Evolutionary conservation across 2,329 filamentous ascomycete genomes (phyloP).

Genomic region (Alternaria solani): DNA sequence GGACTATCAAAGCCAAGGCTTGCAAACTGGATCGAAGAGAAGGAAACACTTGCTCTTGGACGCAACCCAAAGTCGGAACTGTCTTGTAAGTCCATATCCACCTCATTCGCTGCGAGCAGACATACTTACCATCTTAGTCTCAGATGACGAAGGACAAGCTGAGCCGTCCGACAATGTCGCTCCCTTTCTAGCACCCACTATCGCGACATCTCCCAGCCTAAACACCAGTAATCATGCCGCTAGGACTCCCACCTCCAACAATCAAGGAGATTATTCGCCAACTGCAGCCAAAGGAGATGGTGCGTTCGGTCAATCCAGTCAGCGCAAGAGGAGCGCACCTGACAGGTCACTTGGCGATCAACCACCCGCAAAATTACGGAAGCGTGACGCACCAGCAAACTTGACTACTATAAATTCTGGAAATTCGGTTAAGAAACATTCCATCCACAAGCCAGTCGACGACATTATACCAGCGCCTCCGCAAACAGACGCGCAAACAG

Average conservation of each 20-base stretch:
- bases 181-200: not conserved
- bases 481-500: slow-evolving; percentile 16
- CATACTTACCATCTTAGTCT: not conserved
- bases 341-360: not conserved
- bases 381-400: slow-evolving; percentile 8
- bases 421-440: not conserved
- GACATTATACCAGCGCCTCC: slow-evolving; percentile 2
- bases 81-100: not conserved
- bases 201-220: not conserved
- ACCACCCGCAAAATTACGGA: slow-evolving; percentile 7
- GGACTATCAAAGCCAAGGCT: slow-evolving; percentile 17
- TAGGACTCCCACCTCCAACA: not conserved
- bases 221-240: not conserved
- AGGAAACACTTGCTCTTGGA: slow-evolving; percentile 30
- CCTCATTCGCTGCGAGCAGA: not conserved
- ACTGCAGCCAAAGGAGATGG: not conserved
- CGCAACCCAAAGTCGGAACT: slow-evolving; percentile 18
- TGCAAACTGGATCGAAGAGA: slow-evolving; percentile 30
- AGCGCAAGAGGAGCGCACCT: slow-evolving; percentile 1
- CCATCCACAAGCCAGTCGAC: slow-evolving; percentile 17
- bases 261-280: not conserved
- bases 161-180: not conserved
- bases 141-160: not conserved
- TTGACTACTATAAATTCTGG: not conserved
- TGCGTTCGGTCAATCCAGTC: not conserved